phyloP scores from a whole-genome alignment of 164 flowering plant species.

The Stephania japonica region DNA sequence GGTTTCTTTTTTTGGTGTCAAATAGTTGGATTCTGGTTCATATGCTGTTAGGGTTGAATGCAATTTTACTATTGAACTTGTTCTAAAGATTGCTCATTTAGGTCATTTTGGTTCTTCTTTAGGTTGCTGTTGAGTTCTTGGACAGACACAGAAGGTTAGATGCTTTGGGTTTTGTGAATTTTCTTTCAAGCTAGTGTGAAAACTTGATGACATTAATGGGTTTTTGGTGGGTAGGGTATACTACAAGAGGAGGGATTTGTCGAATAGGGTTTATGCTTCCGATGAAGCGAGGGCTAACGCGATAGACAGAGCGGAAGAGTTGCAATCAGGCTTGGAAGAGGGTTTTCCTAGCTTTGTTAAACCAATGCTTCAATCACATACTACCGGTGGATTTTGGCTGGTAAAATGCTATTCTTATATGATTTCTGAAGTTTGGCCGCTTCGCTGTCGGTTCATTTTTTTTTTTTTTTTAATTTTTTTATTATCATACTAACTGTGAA shows the following conservation, averaged over 20 bases:
- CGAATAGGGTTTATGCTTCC: constrained; percentile 37
- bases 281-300: constrained; percentile 37
- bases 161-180: not conserved
- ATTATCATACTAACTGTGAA: not conserved
- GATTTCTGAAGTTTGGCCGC: no score
- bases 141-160: constrained; percentile 24
- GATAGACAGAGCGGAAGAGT: constrained; percentile 34
- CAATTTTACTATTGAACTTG: no score
- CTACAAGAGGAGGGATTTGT: constrained; percentile 29
- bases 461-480: no score
- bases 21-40: no score
- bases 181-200: not conserved
- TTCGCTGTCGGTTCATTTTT: no score
- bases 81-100: no score
- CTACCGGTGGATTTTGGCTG: constrained; percentile 70
- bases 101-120: no score
- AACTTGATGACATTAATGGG: not conserved
- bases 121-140: not conserved
- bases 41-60: no score
- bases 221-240: constrained; percentile 10
- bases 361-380: constrained; percentile 71
- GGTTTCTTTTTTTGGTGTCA: no score
- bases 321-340: constrained; percentile 31
- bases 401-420: constrained; percentile 22
- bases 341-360: constrained; percentile 54